Evolutionary conservation across 2,329 filamentous ascomycete species (phyloP).

Genomic region (Onygena corvina): DNA sequence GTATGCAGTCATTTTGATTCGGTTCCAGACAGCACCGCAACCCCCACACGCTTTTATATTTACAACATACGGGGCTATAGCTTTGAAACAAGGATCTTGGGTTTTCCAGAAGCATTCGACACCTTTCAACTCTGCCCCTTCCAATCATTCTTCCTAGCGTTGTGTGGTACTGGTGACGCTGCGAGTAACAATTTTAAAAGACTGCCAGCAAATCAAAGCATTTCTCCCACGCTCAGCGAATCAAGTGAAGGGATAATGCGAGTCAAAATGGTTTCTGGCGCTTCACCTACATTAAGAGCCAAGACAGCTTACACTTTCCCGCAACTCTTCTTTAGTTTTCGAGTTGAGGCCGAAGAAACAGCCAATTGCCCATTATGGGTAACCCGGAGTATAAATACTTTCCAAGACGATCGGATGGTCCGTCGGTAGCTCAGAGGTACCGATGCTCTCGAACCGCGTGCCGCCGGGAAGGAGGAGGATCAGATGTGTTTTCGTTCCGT

Average conservation of each 20-base stretch:
- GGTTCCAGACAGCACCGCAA: neutral
- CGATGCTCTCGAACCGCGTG: too few relatives aligned
- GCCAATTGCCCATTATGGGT: neutral
- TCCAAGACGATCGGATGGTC: too few relatives aligned
- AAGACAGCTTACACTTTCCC: neutral
- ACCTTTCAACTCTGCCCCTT: neutral
- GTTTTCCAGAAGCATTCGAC: neutral
- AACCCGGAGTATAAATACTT: too few relatives aligned
- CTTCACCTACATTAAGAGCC: constrained; percentile 1
- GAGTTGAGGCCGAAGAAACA: neutral
- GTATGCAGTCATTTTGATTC: neutral
- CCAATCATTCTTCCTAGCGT: neutral
- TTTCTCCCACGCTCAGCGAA: neutral
- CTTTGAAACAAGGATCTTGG: neutral
- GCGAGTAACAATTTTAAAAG: neutral
- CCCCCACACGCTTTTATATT: neutral
- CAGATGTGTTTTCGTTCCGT: too few relatives aligned
- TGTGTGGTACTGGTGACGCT: neutral
- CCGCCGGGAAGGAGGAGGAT: too few relatives aligned
- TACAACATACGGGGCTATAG: neutral
- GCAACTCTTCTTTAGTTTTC: too few relatives aligned
- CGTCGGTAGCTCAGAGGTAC: too few relatives aligned
- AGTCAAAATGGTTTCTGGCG: neutral
- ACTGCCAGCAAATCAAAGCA: neutral
- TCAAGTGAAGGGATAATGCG: neutral